phyloP scores from a whole-genome alignment of 1,284 basidiomycete genomes.

The Pulchroboletus neoregius region DNA sequence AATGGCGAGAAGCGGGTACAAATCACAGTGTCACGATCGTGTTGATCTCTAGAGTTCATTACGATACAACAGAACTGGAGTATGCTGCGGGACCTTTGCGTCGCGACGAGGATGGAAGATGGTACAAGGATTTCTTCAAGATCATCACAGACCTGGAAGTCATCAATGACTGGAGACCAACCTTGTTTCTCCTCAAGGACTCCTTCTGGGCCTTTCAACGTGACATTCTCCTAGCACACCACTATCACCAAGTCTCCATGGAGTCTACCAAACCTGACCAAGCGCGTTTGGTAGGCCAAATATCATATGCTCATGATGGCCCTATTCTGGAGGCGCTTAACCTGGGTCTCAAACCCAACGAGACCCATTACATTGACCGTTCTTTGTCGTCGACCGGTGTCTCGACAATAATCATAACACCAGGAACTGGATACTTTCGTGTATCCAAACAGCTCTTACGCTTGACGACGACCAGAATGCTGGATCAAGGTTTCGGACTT shows the following conservation, averaged over 20 bases:
- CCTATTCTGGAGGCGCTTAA: constrained; percentile 95
- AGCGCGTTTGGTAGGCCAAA: constrained; percentile 70
- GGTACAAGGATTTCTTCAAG: constrained; percentile 97
- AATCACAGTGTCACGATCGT: constrained; percentile 95
- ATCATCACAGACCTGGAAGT: constrained; percentile 93
- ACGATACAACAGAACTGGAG: constrained; percentile 78
- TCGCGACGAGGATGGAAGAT: constrained; percentile 66
- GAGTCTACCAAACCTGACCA: constrained; percentile 46
- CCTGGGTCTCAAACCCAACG: constrained; percentile 87
- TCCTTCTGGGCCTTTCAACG: constrained; percentile 86
- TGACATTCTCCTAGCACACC: constrained; percentile 83
- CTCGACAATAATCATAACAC: constrained; percentile 83
- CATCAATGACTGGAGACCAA: constrained; percentile 82
- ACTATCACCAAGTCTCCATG: constrained; percentile 66
- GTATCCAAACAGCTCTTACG: constrained; percentile 90
- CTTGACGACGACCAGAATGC: constrained; percentile 91
- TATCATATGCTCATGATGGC: constrained; percentile 90
- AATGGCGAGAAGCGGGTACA: constrained; percentile 79
- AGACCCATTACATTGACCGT: constrained; percentile 95
- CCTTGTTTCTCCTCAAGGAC: constrained; percentile 82
- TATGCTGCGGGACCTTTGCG: constrained; percentile 75
- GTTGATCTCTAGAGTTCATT: constrained; percentile 91
- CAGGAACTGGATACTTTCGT: constrained; percentile 92
- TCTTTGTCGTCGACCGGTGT: constrained; percentile 91
- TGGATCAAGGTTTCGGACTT: constrained; percentile 89